Percentiles rank a stretch among this genome's conserved stretches.
Evolutionary conservation across 345 rosid species (phyloP).

Genomic region (Bruguiera parviflora): DNA sequence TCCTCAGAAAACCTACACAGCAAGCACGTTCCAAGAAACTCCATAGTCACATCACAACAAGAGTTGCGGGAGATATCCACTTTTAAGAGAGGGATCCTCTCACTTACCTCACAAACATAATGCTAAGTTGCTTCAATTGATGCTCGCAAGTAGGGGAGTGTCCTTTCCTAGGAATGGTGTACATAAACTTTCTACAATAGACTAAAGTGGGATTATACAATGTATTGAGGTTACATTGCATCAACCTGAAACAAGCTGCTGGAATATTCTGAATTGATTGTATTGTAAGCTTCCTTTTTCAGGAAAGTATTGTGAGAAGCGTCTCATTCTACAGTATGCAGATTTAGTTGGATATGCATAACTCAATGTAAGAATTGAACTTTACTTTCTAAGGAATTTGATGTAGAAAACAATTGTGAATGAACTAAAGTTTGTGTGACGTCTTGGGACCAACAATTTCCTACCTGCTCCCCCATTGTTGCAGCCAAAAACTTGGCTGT

Average conservation of each 20-base stretch:
- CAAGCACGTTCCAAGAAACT: constrained; percentile 15
- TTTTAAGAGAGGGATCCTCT: background rate
- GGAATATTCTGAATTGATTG: background rate
- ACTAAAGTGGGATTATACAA: background rate
- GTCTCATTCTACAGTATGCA: no score
- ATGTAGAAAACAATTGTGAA: background rate
- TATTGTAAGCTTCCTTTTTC: background rate
- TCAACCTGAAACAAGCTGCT: background rate
- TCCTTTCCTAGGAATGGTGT: background rate
- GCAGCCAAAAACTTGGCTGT: no score
- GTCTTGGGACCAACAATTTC: background rate
- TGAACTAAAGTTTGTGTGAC: background rate
- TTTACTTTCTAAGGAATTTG: background rate
- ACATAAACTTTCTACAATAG: background rate
- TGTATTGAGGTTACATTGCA: background rate
- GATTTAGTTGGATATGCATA: no score
- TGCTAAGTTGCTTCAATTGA: background rate
- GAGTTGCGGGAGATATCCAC: background rate
- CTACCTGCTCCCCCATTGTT: background rate
- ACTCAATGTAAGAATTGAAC: background rate
- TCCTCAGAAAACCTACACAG: background rate
- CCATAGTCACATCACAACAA: background rate
- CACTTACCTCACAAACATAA: background rate
- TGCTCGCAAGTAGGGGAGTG: background rate
- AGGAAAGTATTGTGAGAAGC: background rate